These are phyloP conservation scores for Xylaria longipes DNA, from an alignment of 495 filamentous ascomycete species.

Conservation along the genomic window DNA sequence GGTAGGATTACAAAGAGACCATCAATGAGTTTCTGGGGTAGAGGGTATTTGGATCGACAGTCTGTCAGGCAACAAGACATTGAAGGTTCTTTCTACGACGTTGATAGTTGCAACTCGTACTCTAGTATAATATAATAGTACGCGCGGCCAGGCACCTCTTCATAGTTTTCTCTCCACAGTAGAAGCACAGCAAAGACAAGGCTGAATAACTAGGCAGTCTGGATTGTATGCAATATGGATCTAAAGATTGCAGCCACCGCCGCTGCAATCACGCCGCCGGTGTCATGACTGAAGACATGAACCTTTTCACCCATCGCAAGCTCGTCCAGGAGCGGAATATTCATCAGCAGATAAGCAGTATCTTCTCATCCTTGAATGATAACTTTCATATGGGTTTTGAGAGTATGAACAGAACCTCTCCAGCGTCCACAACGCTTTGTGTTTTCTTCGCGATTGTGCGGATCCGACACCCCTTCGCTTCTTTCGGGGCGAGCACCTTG, in stretches of 20 bases:
- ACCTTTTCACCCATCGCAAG: no score
- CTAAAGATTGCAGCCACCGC: no score
- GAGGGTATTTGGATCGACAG: background rate
- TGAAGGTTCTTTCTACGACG: background rate
- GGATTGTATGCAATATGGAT: no score
- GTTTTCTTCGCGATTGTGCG: background rate
- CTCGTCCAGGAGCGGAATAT: no score
- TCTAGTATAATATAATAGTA: no score
- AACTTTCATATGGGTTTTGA: background rate
- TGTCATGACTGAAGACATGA: no score
- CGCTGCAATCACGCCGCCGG: no score
- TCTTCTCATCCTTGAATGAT: background rate
- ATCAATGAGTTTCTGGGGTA: background rate
- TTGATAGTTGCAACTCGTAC: no score
- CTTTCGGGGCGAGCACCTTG: slow-evolving; percentile 40
- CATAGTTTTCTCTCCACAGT: no score
- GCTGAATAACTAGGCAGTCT: no score
- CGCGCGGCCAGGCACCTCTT: no score
- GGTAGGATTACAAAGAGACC: background rate
- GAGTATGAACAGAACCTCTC: slow-evolving; percentile 1
- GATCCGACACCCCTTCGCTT: slow-evolving; percentile 9
- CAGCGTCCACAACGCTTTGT: background rate
- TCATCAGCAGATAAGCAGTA: background rate
- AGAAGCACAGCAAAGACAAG: no score
- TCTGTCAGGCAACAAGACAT: background rate